phyloP scores from a whole-genome alignment of 805 yeast species.

The Metschnikowia gruessii region DNA sequence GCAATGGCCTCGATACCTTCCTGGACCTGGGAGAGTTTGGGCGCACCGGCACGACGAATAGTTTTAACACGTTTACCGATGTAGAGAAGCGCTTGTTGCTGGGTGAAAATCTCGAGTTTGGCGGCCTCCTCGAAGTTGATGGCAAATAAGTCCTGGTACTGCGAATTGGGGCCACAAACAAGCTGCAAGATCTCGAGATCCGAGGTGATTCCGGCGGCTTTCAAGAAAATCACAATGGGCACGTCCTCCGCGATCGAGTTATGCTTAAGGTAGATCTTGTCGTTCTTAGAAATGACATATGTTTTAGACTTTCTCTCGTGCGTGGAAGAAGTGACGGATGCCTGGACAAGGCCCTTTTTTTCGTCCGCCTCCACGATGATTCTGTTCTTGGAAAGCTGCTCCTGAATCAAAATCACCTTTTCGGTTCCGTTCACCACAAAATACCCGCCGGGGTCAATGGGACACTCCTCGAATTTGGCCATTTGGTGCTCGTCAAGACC shows the following conservation, averaged over 20 bases:
- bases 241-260: slow-evolving; percentile 94
- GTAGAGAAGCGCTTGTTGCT: slow-evolving; percentile 88
- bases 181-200: slow-evolving; percentile 92
- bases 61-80: slow-evolving; percentile 92
- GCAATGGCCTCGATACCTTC: slow-evolving; percentile 98
- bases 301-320: slow-evolving; percentile 98
- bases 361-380: slow-evolving; percentile 97
- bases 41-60: slow-evolving; percentile 79
- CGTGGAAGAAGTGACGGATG: slow-evolving; percentile 96
- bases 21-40: slow-evolving; percentile 74
- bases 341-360: slow-evolving; percentile 90
- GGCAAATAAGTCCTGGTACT: slow-evolving; percentile 88
- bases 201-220: slow-evolving; percentile 92
- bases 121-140: slow-evolving; percentile 94
- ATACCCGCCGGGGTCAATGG: slow-evolving; percentile 98
- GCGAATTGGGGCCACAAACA: slow-evolving; percentile 86
- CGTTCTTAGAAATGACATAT: slow-evolving; percentile 89
- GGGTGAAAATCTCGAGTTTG: slow-evolving; percentile 79
- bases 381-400: slow-evolving; percentile 94
- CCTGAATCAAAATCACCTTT: slow-evolving; percentile 94
- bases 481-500: slow-evolving; percentile 76
- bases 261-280: slow-evolving; percentile 85
- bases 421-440: slow-evolving; percentile 98
- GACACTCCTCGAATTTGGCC: slow-evolving; percentile 92
- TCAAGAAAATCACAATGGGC: slow-evolving; percentile 87